Percentiles rank a stretch among this genome's conserved stretches.
These are phyloP conservation scores for Strobilomyces echinocephalus DNA, from an alignment of 768 basidiomycete genomes.

Conservation along the genomic window DNA sequence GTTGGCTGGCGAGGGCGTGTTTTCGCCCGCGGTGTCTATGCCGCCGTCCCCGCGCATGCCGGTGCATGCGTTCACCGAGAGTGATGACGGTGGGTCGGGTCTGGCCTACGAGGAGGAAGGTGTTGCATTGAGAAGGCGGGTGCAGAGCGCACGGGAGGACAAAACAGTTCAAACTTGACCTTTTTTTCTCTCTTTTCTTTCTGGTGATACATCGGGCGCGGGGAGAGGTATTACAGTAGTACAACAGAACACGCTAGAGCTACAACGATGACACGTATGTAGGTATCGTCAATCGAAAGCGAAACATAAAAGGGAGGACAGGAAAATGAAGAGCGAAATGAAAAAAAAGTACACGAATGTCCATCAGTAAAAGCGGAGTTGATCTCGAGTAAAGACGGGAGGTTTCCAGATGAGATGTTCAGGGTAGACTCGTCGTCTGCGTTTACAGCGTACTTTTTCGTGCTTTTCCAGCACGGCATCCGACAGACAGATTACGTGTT, in stretches of 20 bases:
- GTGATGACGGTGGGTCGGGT: conserved; percentile 7
- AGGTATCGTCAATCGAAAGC: conserved; percentile 4
- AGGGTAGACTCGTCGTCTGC: conserved; percentile 71
- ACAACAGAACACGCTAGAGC: conserved; percentile 21
- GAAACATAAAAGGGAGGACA: not conserved
- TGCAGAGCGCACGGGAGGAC: conserved; percentile 3
- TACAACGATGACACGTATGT: conserved; percentile 17
- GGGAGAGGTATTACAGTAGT: conserved; percentile 13
- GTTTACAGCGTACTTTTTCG: conserved; percentile 77
- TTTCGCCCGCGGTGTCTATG: conserved; percentile 65
- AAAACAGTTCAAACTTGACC: conserved; percentile 6
- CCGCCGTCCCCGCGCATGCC: conserved; percentile 61
- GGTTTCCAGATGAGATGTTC: conserved; percentile 90
- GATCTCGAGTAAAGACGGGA: conserved; percentile 86
- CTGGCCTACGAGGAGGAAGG: conserved; percentile 11
- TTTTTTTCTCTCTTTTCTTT: not conserved
- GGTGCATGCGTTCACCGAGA: conserved; percentile 18
- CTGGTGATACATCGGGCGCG: not conserved
- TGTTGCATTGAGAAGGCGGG: conserved; percentile 20
- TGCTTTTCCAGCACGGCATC: conserved; percentile 89
- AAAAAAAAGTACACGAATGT: not conserved
- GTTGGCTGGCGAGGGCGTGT: conserved; percentile 66
- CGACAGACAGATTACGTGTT: conserved; percentile 88
- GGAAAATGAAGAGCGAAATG: not conserved
- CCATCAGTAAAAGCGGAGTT: conserved; percentile 61